Conservation (phyloP, 2,329 filamentous ascomycete species). For the Elsinoe fawcettii region DNA sequence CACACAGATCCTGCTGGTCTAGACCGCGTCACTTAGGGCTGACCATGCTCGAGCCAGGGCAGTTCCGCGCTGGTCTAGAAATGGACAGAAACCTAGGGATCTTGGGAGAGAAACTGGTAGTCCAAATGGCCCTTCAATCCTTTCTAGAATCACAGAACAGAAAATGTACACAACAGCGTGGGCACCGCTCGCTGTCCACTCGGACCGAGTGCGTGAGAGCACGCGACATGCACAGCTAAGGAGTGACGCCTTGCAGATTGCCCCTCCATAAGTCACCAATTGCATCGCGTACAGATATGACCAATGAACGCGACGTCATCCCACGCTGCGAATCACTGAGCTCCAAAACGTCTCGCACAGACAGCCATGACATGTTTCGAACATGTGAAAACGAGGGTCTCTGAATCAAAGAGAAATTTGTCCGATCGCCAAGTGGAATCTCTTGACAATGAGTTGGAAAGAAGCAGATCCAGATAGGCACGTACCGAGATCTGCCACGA, state of each 20-base stretch:
- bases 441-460: not conserved
- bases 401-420: not conserved
- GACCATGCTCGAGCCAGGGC: no score
- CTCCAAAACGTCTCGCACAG: slow-evolving; percentile 6
- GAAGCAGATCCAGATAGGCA: slow-evolving; percentile 12
- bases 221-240: not conserved
- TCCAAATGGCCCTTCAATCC: no score
- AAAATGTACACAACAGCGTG: no score
- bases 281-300: not conserved
- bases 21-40: not conserved
- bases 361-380: not conserved
- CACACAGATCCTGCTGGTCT: not conserved
- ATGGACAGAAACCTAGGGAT: not conserved
- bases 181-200: not conserved
- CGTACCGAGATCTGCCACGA: slow-evolving; percentile 13
- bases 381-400: slow-evolving; percentile 8
- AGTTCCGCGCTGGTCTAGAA: not conserved
- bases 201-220: not conserved
- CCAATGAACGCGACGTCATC: not conserved
- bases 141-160: not conserved
- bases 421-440: slow-evolving; percentile 7
- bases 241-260: not conserved
- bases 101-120: no score
- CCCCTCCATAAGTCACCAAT: not conserved
- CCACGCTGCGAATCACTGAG: not conserved